Base-by-base conservation (phyloP, 192 early-diverging fungal species). In the Haplosporangium gracile region DNA sequence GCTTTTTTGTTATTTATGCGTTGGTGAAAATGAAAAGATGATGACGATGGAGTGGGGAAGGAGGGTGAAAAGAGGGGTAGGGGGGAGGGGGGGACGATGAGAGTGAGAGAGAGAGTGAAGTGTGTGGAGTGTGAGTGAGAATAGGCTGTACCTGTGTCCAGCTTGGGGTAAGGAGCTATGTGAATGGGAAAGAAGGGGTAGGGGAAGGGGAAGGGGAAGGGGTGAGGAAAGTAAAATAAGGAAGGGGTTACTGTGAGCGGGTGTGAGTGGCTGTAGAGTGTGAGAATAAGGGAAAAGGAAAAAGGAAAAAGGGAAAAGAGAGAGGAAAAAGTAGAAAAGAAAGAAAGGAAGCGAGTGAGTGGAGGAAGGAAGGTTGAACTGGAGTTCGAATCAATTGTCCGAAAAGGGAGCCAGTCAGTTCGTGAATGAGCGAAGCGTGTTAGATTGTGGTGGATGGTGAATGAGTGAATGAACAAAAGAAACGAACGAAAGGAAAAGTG, bases 1-100 rank as follows among this genome's bases (percentile, higher is more conserved):
- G 29, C 51, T 57, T 75, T 49, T 49, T 32, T 13, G 11, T 45
- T 43, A 43, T 73, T 29, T 68, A 24, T 63, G 38, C 55, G 32
- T 76, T 65, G 57, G 74, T 76, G 40, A 39, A 65, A 39, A 45
- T 45, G 15, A 45, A 57, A 76, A 43, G 74, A 76, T 65, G 45
- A 32, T 47, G 72, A 45, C 42, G 72, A 13, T 26, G 42, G 45
- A 24, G 70, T 36, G 40, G 42, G 22, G 45, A 13, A 24, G 71
- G 45, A 29, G 70, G 20, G 39, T 40, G 38, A 22, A 39, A 22
- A 15, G 39, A 9, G 22, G 70, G 2, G 40, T 40, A 6, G 3
- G 15, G 24, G 36, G 2, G 40, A 40, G 9, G 3, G 15, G 24
- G 36, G 22, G 71, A 72, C 49, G 71, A 47, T 45, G 43, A 47